Base-by-base conservation (phyloP, 148 eudicot genomes). In the Vaccinium corymbosum region DNA sequence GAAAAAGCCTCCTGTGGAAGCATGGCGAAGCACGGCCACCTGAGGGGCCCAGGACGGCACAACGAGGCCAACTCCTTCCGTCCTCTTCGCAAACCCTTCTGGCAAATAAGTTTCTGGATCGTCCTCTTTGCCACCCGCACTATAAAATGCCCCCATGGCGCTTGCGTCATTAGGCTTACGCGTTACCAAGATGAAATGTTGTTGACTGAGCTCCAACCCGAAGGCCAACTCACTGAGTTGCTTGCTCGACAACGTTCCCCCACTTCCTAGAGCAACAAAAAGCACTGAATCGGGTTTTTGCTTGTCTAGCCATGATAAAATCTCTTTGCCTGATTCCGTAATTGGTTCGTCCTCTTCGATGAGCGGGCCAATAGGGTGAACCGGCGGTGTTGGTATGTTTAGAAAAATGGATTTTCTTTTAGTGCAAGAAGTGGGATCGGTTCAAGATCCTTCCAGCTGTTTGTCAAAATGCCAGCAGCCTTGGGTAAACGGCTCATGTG, bases 371-470 rank as follows among this genome's bases (percentile, higher is more conserved):
- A 91, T 56, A 0, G 89, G 85, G 62, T 89, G 72, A 77, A 92
- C 85, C 25, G 90, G 90, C 1, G 83, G 85, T 46, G 59, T 81
- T 19, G 75, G 87, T 27, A 90, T 71, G 1, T 74, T 68, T 15
- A 80, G 76, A 83, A 82, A 12, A 86, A 76, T 57, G 38, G 53
- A 53, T 90, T 85, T 50, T 87, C 84, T 46, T 50, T 90, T 2
- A 90, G 50, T 4, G 91, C 86, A 25, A 11, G 57, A 15, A 92
- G 87, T 0, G 90, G 27, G 56, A 49, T n/a, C 3, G 86, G 80
- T 82, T 93, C 94, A 0, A 91, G 82, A 55, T 86, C 92, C 0
- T 88, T 86, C 90, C 91, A 93, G 0, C 91, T 83, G 72, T 92
- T 92, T 11, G 76, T 80, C 20, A 91, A 72, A 38, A 91, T 87